These are phyloP conservation scores for Neurospora discreta DNA, from an alignment of 495 filamentous ascomycete species.

Conservation along the genomic window DNA sequence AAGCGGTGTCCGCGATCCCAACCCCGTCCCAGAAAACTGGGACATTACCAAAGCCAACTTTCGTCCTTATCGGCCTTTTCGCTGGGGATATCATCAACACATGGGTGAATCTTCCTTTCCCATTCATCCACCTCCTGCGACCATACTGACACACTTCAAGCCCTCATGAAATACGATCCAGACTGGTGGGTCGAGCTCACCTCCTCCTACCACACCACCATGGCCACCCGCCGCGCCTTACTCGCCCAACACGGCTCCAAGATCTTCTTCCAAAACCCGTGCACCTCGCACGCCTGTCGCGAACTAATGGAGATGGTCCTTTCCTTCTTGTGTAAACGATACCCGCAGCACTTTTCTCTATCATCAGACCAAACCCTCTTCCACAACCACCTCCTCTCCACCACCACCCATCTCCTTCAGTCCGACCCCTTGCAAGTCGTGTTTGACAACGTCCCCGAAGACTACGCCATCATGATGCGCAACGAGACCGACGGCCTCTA, in stretches of 20 bases:
- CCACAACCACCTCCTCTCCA: constrained; percentile 60
- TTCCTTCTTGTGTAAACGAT: constrained; percentile 68
- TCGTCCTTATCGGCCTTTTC: constrained; percentile 68
- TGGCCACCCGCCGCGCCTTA: constrained; percentile 62
- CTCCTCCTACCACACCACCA: constrained; percentile 55
- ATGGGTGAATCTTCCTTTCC: constrained; percentile 59
- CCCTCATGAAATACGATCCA: constrained; percentile 66
- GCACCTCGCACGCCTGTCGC: constrained; percentile 71
- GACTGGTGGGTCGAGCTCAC: constrained; percentile 93
- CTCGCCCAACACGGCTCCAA: constrained; percentile 50
- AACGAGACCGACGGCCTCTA: constrained; percentile 64
- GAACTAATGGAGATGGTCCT: constrained; percentile 86
- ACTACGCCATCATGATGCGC: constrained; percentile 72
- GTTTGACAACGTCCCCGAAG: constrained; percentile 77
- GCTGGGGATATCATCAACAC: constrained; percentile 86
- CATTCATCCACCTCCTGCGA: neutral
- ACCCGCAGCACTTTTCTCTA: constrained; percentile 69
- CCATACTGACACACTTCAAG: constrained; percentile 28
- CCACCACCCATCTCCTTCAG: constrained; percentile 47
- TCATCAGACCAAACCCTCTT: constrained; percentile 31
- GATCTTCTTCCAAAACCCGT: constrained; percentile 62
- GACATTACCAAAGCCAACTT: constrained; percentile 52
- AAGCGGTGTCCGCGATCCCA: constrained; percentile 67
- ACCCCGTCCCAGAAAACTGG: constrained; percentile 49
- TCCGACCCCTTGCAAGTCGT: constrained; percentile 63